Evolutionary conservation across 164 flowering plant genomes (phyloP).

Genomic region (Cinnamomum micranthum): DNA sequence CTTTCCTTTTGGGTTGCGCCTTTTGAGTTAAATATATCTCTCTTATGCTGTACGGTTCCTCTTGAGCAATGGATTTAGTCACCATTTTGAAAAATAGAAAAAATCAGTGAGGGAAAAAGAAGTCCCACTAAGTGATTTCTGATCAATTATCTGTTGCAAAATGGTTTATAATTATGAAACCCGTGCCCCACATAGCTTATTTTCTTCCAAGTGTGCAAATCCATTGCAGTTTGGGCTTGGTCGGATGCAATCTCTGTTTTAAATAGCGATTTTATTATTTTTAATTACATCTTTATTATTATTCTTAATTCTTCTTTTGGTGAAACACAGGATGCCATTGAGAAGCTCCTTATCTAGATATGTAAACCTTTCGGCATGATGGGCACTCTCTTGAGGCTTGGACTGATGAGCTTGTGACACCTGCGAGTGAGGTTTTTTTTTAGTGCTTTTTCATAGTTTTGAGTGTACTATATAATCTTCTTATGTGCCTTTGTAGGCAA

Average conservation of each 20-base stretch:
- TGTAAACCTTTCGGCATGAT: constrained; percentile 11
- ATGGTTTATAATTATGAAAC: neutral
- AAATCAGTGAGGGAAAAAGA: too few relatives aligned
- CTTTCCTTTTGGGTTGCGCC: too few relatives aligned
- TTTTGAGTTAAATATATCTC: too few relatives aligned
- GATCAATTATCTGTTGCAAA: too few relatives aligned
- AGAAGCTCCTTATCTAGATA: constrained; percentile 26
- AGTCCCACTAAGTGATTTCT: too few relatives aligned
- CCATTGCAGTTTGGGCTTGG: neutral
- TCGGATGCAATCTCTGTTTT: too few relatives aligned
- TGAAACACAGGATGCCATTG: constrained; percentile 25
- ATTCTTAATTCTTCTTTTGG: neutral
- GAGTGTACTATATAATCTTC: neutral
- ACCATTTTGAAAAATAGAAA: too few relatives aligned
- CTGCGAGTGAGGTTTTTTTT: neutral
- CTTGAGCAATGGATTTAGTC: too few relatives aligned
- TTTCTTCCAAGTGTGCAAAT: too few relatives aligned
- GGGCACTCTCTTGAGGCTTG: constrained; percentile 19
- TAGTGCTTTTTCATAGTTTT: neutral
- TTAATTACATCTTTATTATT: neutral
- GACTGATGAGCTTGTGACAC: constrained; percentile 10
- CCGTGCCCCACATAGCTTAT: neutral
- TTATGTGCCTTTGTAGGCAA: too few relatives aligned
- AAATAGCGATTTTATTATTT: neutral
- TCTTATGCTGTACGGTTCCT: too few relatives aligned